A percentile compares a stretch with the other conserved stretches of the same genome.
phyloP scores from a whole-genome alignment of 495 filamentous ascomycete genomes.

The Penicillium pulvis region DNA sequence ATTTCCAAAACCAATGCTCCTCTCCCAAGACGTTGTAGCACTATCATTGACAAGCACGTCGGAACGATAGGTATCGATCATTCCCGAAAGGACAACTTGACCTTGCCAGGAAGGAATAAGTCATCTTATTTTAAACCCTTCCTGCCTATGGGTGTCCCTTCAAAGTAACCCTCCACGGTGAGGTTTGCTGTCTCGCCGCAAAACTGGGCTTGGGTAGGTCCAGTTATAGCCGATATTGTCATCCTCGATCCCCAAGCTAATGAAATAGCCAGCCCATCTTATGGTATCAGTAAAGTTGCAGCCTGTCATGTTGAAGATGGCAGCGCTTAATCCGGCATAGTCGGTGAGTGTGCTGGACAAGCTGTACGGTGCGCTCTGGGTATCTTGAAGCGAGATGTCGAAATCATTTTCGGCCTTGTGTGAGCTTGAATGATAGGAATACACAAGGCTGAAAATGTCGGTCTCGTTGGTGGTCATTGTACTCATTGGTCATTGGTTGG shows the following conservation, averaged over 20 bases:
- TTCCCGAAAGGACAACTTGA: background rate
- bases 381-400: background rate
- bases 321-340: background rate
- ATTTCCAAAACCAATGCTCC: slow-evolving; percentile 17
- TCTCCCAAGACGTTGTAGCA: slow-evolving; percentile 14
- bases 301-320: background rate
- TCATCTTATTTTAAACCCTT: background rate
- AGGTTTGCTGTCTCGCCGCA: background rate
- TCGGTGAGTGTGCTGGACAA: background rate
- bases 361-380: background rate
- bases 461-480: background rate
- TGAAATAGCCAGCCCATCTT: background rate
- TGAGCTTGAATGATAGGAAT: background rate
- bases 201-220: background rate
- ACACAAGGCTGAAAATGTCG: background rate
- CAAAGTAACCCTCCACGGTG: background rate
- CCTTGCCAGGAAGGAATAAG: background rate
- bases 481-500: too few species aligned
- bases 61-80: slow-evolving; percentile 18
- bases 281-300: background rate
- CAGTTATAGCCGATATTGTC: background rate
- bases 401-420: background rate
- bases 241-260: background rate
- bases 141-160: too few species aligned
- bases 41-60: slow-evolving; percentile 16